A percentile compares a stretch with the other conserved stretches of the same genome.
Evolutionary conservation across 2,329 filamentous ascomycete species (phyloP).

Genomic region (Coleophoma eucalyptorum): DNA sequence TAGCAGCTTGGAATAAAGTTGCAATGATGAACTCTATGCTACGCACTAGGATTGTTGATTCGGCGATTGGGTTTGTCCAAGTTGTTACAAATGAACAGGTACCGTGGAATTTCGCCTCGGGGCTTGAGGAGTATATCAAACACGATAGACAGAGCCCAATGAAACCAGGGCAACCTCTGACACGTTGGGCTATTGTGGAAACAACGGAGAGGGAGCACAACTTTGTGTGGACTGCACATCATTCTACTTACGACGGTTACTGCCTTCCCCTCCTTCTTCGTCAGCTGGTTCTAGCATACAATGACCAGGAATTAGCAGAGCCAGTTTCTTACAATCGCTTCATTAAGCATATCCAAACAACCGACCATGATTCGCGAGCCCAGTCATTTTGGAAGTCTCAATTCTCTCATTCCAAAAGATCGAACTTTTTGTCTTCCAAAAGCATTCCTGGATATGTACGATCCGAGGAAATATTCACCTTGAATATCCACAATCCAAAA

Average conservation of each 20-base stretch:
- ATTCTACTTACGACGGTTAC: conserved; percentile 33
- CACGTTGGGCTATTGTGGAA: not conserved
- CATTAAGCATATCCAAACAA: too few species aligned
- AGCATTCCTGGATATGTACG: too few species aligned
- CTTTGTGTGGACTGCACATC: conserved; percentile 4
- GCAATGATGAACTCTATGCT: not conserved
- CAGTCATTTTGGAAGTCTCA: too few species aligned
- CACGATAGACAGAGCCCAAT: not conserved
- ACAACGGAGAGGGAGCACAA: not conserved
- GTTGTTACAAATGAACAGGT: too few species aligned
- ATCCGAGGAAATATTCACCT: too few species aligned
- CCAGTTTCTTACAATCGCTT: conserved; percentile 24
- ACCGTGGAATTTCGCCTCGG: too few species aligned
- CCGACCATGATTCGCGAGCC: too few species aligned
- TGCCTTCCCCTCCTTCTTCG: conserved; percentile 34
- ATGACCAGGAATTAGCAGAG: not conserved
- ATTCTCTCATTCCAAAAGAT: too few species aligned
- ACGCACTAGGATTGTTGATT: too few species aligned
- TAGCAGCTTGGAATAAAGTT: conserved; percentile 3
- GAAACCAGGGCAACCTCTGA: not conserved
- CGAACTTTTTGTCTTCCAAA: too few species aligned
- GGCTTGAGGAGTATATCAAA: not conserved
- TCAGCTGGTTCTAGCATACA: not conserved
- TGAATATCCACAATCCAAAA: too few species aligned
- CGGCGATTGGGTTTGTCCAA: too few species aligned